Conservation (phyloP, 2,329 filamentous ascomycete species). For the Fusarium transvaalense region DNA sequence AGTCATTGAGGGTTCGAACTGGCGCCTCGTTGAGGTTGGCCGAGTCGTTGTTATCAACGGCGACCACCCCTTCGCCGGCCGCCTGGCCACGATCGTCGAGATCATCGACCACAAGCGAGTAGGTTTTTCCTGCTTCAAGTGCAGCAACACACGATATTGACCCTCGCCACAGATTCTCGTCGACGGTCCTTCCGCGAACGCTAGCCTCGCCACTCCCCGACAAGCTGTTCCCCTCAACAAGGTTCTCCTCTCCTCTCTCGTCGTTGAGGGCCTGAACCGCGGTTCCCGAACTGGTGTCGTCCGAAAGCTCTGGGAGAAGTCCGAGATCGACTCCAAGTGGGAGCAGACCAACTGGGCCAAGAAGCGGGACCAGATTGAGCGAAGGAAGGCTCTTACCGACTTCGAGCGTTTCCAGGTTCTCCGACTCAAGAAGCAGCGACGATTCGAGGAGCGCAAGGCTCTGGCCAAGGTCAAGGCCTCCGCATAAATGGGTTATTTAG, state of each 20-base stretch:
- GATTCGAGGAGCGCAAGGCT: conserved; percentile 97
- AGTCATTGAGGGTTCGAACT: conserved; percentile 83
- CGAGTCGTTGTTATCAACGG: conserved; percentile 91
- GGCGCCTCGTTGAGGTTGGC: conserved; percentile 98
- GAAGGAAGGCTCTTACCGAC: conserved; percentile 93
- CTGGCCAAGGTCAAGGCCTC: conserved; percentile 91
- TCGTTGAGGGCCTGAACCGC: conserved; percentile 87
- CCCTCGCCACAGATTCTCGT: conserved; percentile 80
- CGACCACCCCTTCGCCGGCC: conserved; percentile 82
- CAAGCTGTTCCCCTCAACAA: conserved; percentile 86
- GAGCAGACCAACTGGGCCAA: conserved; percentile 92
- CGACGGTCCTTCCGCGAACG: conserved; percentile 89
- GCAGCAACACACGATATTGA: conserved; percentile 44
- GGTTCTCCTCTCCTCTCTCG: conserved; percentile 89
- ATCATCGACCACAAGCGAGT: conserved; percentile 99
- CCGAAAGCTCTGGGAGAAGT: conserved; percentile 90
- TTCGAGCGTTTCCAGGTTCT: conserved; percentile 99
- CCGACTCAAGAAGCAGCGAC: conserved; percentile 99
- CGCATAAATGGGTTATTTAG: conserved; percentile 69
- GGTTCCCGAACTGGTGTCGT: conserved; percentile 85
- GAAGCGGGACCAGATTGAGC: conserved; percentile 86
- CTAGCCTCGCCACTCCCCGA: conserved; percentile 84
- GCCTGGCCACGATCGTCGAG: conserved; percentile 95
- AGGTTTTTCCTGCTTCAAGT: conserved; percentile 64
- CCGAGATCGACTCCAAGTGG: conserved; percentile 94